Conservation (phyloP, 2,329 filamentous ascomycete species). For the Aspergillus fumigatiaffinis region DNA sequence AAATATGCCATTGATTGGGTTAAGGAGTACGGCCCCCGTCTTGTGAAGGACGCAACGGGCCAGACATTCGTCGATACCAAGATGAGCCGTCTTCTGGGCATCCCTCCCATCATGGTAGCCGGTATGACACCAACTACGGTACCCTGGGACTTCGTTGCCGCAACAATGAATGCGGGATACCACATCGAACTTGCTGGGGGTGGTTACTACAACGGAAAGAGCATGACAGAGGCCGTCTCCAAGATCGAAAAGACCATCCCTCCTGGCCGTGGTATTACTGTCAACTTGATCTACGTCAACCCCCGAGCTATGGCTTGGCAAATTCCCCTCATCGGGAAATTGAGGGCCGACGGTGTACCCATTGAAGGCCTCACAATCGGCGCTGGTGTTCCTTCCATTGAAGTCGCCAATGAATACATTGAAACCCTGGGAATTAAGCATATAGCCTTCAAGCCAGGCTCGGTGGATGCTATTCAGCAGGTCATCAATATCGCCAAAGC, state of each 20-base stretch:
- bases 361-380: constrained; percentile 91
- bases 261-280: constrained; percentile 78
- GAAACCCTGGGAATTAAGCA: constrained; percentile 88
- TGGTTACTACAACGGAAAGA: constrained; percentile 79
- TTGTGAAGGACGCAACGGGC: constrained; percentile 84
- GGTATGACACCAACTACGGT: constrained; percentile 91
- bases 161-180: constrained; percentile 93
- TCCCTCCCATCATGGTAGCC: constrained; percentile 82
- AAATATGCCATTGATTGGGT: constrained; percentile 98
- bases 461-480: constrained; percentile 78
- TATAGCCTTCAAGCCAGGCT: constrained; percentile 90
- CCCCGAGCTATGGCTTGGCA: constrained; percentile 90
- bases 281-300: constrained; percentile 90
- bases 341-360: constrained; percentile 79
- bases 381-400: constrained; percentile 86
- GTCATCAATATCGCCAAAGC: constrained; percentile 91
- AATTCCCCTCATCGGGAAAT: constrained; percentile 74
- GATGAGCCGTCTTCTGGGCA: constrained; percentile 80
- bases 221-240: constrained; percentile 74
- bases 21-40: constrained; percentile 88
- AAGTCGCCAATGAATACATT: constrained; percentile 90
- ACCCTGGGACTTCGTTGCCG: constrained; percentile 85
- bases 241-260: constrained; percentile 85
- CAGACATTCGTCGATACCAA: constrained; percentile 94
- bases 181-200: constrained; percentile 87